Percentiles rank a stretch among this genome's conserved stretches.
These are phyloP conservation scores for Babesia ovata DNA, from an alignment of 169 alveolate species.

Conservation along the genomic window DNA sequence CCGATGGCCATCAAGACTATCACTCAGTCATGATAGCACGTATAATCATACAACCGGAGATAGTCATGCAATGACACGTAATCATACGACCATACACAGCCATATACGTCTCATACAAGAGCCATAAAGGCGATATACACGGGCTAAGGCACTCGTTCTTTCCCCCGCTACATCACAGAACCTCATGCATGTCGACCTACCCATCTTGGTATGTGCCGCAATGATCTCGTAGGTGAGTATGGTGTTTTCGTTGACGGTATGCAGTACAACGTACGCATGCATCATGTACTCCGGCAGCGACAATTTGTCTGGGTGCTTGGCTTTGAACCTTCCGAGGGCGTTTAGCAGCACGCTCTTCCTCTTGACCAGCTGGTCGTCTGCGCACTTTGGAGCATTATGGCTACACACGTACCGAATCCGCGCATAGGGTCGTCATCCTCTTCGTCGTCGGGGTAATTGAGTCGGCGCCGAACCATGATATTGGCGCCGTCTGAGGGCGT, in stretches of 20 bases:
- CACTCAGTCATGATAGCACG: no score
- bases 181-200: conserved; percentile 9
- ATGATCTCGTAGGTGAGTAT: conserved; percentile 61
- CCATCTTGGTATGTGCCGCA: conserved; percentile 42
- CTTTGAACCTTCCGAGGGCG: conserved; percentile 51
- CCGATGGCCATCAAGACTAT: no score
- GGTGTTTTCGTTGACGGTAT: conserved; percentile 38
- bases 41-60: no score
- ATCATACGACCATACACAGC: no score
- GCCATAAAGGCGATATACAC: no score
- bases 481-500: background rate
- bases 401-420: conserved; percentile 14
- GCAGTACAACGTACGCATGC: conserved; percentile 57
- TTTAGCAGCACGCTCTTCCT: conserved; percentile 48
- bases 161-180: no score
- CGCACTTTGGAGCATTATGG: background rate
- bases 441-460: background rate
- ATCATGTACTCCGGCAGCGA: conserved; percentile 58
- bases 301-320: conserved; percentile 50
- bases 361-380: conserved; percentile 16
- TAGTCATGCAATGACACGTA: no score
- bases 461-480: background rate
- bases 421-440: background rate
- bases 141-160: no score
- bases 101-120: no score